Evolutionary conservation across 805 yeast genomes (phyloP), one percentile per base, ranked within the genome.

Genomic region (Phaffomyces opuntiae): DNA sequence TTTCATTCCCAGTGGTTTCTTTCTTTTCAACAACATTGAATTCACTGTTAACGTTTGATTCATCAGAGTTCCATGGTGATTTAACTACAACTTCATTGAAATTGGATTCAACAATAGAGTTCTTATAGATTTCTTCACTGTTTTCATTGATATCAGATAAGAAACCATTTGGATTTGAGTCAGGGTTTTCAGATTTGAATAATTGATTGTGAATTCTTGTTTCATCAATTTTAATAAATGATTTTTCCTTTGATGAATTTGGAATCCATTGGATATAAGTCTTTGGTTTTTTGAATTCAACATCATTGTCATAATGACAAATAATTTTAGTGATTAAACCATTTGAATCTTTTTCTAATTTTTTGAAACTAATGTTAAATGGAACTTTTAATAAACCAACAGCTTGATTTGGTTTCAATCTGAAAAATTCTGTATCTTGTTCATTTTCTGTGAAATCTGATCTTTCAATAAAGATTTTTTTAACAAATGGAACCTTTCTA

Each of bases 231-330:
- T 66, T 66, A 40, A 84, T 72, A 5, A 91, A 90, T 9, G 88
- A 80, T 37, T 70, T 68, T 56, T 78, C 70, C 49, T 77, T 75
- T 31, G 70, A 68, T 21, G 81, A 71, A 51, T 80, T 79, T 43
- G 96, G 95, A 43, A 93, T 81, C 99, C 99, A 93, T 69, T 93
- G 99, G 60, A 93, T 89, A 63, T 74, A 93, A 9, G 99, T 90
- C 78, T 91, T 93, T 61, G 99, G 99, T 42, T 65, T 68, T 46
- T 68, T 69, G 14, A 63, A 61, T 14, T 42, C 48, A 19, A 70
- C 64, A 45, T 78, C 87, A 51, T 78, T 79, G 61, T 89, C 86
- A 61, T 91, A 93, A 57, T 82, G 77, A 42, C 85, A 96, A 55
- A 83, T 81, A 47, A 93, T 78, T 66, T 77, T 80, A 19, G 70